Conservation (phyloP, 306 rosid species). For the Hippophae rhamnoides region DNA sequence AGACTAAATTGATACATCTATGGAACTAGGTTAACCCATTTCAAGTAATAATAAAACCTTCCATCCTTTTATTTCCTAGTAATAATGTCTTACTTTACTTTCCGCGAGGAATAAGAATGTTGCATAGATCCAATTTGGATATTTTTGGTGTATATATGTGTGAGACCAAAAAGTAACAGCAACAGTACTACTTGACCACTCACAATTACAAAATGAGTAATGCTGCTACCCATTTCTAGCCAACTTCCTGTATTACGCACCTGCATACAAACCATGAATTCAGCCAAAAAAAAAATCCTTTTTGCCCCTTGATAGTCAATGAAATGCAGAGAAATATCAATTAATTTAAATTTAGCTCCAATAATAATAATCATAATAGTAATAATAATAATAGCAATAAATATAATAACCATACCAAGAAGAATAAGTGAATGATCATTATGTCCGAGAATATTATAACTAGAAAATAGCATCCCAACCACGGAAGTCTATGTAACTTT, state of each 20-base stretch:
- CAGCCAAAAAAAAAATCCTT: too few relatives aligned
- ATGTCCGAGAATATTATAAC: slow-evolving; percentile 63
- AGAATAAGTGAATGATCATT: slow-evolving; percentile 86
- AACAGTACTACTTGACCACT: slow-evolving; percentile 91
- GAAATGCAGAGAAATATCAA: too few relatives aligned
- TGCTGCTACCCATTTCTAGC: slow-evolving; percentile 93
- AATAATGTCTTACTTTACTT: slow-evolving; percentile 38
- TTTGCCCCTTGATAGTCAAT: too few relatives aligned
- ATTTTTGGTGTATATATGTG: slow-evolving; percentile 60
- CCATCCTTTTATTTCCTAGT: too few relatives aligned
- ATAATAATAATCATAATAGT: too few relatives aligned
- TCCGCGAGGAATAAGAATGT: slow-evolving; percentile 27
- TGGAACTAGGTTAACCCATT: too few relatives aligned
- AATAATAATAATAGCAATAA: neutral
- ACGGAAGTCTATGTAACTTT: slow-evolving; percentile 63
- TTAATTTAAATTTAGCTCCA: too few relatives aligned
- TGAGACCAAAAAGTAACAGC: slow-evolving; percentile 67
- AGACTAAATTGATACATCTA: too few relatives aligned
- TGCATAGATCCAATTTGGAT: slow-evolving; percentile 38
- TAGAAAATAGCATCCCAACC: slow-evolving; percentile 83
- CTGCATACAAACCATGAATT: slow-evolving; percentile 15
- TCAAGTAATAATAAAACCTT: too few relatives aligned
- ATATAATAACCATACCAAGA: slow-evolving; percentile 53
- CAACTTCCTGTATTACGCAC: slow-evolving; percentile 85
- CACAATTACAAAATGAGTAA: slow-evolving; percentile 82